Evolutionary conservation across 768 basidiomycete species (phyloP).

Genomic region (Collybia mongolica): DNA sequence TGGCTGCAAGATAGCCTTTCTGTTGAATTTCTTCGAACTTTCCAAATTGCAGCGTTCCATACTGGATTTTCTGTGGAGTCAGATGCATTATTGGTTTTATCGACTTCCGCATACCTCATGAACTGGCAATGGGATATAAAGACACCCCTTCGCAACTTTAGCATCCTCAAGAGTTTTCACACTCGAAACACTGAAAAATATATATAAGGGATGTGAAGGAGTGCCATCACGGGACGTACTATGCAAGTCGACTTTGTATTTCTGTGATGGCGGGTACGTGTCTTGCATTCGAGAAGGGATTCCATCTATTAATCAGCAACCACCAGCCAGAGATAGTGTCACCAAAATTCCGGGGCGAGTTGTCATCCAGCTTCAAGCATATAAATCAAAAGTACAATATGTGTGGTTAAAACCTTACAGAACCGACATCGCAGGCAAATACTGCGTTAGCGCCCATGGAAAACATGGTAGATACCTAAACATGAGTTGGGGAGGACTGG

Average conservation of each 20-base stretch:
- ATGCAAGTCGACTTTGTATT: conserved; percentile 91
- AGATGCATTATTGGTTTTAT: not conserved
- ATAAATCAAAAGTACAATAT: not conserved
- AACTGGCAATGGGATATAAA: conserved; percentile 95
- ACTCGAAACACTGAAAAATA: conserved; percentile 80
- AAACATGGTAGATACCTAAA: conserved; percentile 88
- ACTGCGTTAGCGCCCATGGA: conserved; percentile 88
- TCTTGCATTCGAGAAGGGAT: conserved; percentile 79
- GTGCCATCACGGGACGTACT: conserved; percentile 61
- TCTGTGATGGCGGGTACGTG: conserved; percentile 88
- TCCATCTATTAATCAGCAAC: conserved; percentile 91
- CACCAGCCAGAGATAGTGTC: conserved; percentile 97
- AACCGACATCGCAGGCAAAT: conserved; percentile 92
- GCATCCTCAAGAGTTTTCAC: conserved; percentile 94
- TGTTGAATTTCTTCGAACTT: conserved; percentile 88
- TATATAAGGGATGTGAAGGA: conserved; percentile 5
- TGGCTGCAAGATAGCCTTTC: conserved; percentile 75
- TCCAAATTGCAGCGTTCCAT: conserved; percentile 86
- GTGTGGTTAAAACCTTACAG: conserved; percentile 46
- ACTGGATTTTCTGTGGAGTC: conserved; percentile 40
- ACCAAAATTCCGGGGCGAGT: conserved; percentile 91
- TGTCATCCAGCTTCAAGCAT: conserved; percentile 76
- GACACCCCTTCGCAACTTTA: conserved; percentile 83
- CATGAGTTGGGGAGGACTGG: conserved; percentile 1
- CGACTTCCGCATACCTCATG: conserved; percentile 59